Base-by-base conservation (phyloP, 1,139 yeast genomes). In the Candida sp. region DNA sequence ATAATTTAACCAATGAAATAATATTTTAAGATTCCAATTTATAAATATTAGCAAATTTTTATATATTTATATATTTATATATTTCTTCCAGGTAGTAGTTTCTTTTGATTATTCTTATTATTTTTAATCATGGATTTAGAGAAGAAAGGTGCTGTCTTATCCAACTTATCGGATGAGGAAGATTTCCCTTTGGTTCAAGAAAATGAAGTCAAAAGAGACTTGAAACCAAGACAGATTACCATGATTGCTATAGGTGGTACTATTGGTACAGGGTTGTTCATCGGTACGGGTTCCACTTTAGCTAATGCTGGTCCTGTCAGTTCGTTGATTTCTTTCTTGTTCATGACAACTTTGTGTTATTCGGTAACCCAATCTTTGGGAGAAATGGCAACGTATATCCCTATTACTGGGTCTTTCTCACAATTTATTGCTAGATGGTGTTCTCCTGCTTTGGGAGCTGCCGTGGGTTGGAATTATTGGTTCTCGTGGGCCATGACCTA, bases 391-490 rank as follows among this genome's bases (percentile, higher is more conserved):
- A 82, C 88, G n/a, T 79, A 77, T 54, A 81, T 83, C 40, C 89
- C 89, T 3, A 76, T 81, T 35, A 69, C 87, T 3, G 86, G 87
- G n/a, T 80, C 86, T 2, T 83, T 85, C 62, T 66, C 74, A 33
- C 78, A 73, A 50, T 73, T 72, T 47, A 67, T 69, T 23, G 71
- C 84, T 42, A 68, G 90, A 56, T 87, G 87, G 72, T 62, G 79
- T 43, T 79, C 86, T 9, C 84, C 84, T 25, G 80, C 90, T 5
- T 68, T 85, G 45, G 95, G 95, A 49, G 88, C 87, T 45, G 82
- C 95, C 39, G 81, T 83, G 54, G 95, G 93, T 44, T 87, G 88
- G 80, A 75, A 81, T 66, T 89, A 88, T 62, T 87, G 93, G 91
- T 87, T 86, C 63, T 79, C 87, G 15, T 87, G 95, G 93, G 88